These are phyloP conservation scores for Magnolia sinica DNA, from an alignment of 164 flowering plant species.

Conservation along the genomic window DNA sequence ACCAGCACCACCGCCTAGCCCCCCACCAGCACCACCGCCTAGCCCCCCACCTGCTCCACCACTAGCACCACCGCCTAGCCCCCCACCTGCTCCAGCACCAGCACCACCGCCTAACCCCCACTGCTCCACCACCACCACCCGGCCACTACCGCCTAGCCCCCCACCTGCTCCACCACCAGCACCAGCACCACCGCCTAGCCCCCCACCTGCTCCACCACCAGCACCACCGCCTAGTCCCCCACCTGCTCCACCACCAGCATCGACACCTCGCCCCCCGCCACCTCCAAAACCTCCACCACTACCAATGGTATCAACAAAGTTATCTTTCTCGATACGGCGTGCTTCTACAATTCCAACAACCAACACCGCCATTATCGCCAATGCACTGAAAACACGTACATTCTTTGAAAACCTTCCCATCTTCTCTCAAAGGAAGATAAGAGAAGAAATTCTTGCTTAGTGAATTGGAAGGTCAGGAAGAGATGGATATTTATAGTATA, in stretches of 20 bases:
- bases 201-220: background rate
- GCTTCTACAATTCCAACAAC: conserved; percentile 19
- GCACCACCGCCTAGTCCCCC: background rate
- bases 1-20: too few species aligned
- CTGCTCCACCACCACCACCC: background rate
- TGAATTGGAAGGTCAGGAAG: background rate
- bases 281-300: background rate
- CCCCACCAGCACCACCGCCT: too few species aligned
- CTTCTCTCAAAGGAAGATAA: background rate
- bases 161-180: conserved; percentile 7
- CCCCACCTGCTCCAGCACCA: conserved; percentile 4
- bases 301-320: conserved; percentile 4
- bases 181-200: background rate
- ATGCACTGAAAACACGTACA: background rate
- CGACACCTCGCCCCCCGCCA: background rate
- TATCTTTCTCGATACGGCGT: conserved; percentile 9
- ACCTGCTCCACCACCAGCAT: background rate
- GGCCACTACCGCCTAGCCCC: conserved; percentile 3
- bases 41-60: background rate
- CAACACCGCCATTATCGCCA: conserved; percentile 4
- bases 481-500: conserved; percentile 6
- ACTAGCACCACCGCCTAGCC: background rate
- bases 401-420: conserved; percentile 16
- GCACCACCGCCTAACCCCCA: background rate
- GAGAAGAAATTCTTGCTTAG: background rate